These are phyloP conservation scores for Euphorbia schlechtendalii DNA, from an alignment of 441 rosid genomes.

Conservation along the genomic window DNA sequence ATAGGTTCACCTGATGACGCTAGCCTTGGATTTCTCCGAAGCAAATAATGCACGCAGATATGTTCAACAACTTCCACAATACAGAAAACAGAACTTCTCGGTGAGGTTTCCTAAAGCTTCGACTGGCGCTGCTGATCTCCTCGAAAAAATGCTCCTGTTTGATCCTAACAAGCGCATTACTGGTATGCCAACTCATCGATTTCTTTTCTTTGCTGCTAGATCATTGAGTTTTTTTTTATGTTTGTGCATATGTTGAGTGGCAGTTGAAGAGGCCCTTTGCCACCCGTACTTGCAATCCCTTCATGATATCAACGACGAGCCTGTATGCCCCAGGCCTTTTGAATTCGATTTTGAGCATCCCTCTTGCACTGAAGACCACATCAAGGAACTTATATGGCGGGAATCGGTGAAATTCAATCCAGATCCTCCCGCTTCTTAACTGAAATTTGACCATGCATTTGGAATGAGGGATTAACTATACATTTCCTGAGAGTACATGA, in stretches of 20 bases:
- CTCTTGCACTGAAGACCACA: conserved; percentile 76
- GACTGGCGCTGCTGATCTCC: conserved; percentile 63
- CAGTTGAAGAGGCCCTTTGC: conserved; percentile 81
- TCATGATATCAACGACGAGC: conserved; percentile 83
- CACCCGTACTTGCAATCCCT: conserved; percentile 79
- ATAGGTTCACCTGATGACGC: not conserved
- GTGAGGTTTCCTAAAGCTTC: conserved; percentile 68
- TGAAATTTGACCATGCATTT: conserved; percentile 10
- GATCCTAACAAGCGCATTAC: conserved; percentile 89
- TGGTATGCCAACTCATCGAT: conserved; percentile 30
- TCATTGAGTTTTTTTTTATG: not conserved
- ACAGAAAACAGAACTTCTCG: conserved; percentile 63
- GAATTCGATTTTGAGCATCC: conserved; percentile 90
- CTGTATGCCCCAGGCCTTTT: conserved; percentile 71
- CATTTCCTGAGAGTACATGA: conserved; percentile 18
- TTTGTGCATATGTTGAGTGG: conserved; percentile 21
- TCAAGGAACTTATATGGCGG: conserved; percentile 85
- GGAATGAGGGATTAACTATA: conserved; percentile 4
- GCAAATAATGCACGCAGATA: not conserved
- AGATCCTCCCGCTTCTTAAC: conserved; percentile 34
- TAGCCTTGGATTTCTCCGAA: not conserved
- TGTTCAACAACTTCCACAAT: conserved; percentile 52
- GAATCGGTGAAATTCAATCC: conserved; percentile 77
- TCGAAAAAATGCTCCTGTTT: conserved; percentile 91
- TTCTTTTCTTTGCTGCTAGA: not conserved